A percentile compares a stretch with the other conserved stretches of the same genome.
phyloP scores from a whole-genome alignment of 2,329 filamentous ascomycete genomes.

The Sporothrix globosa region DNA sequence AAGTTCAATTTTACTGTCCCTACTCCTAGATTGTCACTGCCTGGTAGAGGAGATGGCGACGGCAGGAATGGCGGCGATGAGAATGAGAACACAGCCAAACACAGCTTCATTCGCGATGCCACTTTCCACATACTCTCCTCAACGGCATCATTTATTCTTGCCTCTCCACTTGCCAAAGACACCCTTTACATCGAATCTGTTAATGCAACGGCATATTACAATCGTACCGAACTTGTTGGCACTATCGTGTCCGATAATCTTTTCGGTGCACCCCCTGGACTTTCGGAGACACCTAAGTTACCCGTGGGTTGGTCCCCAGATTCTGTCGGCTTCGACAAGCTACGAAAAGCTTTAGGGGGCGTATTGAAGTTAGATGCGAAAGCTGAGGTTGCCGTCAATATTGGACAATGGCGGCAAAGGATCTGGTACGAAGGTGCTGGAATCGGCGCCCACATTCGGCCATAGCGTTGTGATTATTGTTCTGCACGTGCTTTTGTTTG shows the following conservation, averaged over 20 bases:
- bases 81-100: slow-evolving; percentile 43
- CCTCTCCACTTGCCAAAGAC: slow-evolving; percentile 74
- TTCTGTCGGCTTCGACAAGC: slow-evolving; percentile 79
- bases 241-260: slow-evolving; percentile 73
- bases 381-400: slow-evolving; percentile 72
- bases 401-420: slow-evolving; percentile 74
- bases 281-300: slow-evolving; percentile 71
- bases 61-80: slow-evolving; percentile 45
- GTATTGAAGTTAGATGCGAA: slow-evolving; percentile 75
- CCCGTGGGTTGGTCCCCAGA: slow-evolving; percentile 80
- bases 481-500: not conserved
- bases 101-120: slow-evolving; percentile 76
- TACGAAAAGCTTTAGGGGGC: slow-evolving; percentile 79
- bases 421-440: slow-evolving; percentile 72
- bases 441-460: slow-evolving; percentile 67
- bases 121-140: slow-evolving; percentile 86
- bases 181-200: slow-evolving; percentile 77
- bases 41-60: slow-evolving; percentile 43
- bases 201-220: slow-evolving; percentile 84
- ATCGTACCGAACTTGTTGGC: slow-evolving; percentile 76
- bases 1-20: slow-evolving; percentile 71
- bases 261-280: slow-evolving; percentile 76
- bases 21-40: slow-evolving; percentile 62
- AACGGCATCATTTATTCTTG: slow-evolving; percentile 79
- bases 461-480: slow-evolving; percentile 42